Percentiles rank a stretch among this genome's conserved stretches.
phyloP scores from a whole-genome alignment of 2,329 filamentous ascomycete species.

The Pseudocercospora musae region DNA sequence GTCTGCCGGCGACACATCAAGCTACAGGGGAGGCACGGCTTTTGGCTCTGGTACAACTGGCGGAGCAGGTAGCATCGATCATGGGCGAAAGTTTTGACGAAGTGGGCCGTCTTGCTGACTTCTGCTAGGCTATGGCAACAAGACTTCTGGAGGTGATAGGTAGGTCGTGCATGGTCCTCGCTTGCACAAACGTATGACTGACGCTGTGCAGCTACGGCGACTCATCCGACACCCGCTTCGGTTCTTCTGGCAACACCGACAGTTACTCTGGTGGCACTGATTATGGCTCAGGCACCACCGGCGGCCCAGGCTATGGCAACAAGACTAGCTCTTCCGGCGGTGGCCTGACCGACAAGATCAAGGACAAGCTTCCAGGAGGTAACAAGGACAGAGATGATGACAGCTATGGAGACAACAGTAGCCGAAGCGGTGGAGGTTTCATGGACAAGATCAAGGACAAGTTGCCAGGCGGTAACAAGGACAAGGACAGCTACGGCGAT shows the following conservation, averaged over 20 bases:
- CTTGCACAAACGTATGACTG: background rate
- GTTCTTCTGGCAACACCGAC: constrained; percentile 3
- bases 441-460: constrained; percentile 17
- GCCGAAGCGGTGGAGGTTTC: constrained; percentile 4
- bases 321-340: constrained; percentile 7
- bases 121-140: constrained; percentile 6
- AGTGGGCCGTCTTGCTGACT: background rate
- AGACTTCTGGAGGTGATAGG: constrained; percentile 5
- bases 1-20: background rate
- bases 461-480: constrained; percentile 7
- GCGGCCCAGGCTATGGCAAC: constrained; percentile 9
- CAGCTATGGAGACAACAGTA: constrained; percentile 3
- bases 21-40: constrained; percentile 8
- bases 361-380: constrained; percentile 40
- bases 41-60: constrained; percentile 16
- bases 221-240: constrained; percentile 4
- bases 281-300: constrained; percentile 6
- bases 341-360: constrained; percentile 37
- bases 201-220: background rate
- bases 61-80: constrained; percentile 9
- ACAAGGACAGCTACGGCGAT: constrained; percentile 4
- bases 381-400: constrained; percentile 9
- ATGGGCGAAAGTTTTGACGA: background rate
- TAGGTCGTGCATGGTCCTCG: background rate
- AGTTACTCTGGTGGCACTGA: constrained; percentile 2